Evolutionary conservation across 2,329 filamentous ascomycete genomes (phyloP).

Genomic region (Aspergillus floridensis): DNA sequence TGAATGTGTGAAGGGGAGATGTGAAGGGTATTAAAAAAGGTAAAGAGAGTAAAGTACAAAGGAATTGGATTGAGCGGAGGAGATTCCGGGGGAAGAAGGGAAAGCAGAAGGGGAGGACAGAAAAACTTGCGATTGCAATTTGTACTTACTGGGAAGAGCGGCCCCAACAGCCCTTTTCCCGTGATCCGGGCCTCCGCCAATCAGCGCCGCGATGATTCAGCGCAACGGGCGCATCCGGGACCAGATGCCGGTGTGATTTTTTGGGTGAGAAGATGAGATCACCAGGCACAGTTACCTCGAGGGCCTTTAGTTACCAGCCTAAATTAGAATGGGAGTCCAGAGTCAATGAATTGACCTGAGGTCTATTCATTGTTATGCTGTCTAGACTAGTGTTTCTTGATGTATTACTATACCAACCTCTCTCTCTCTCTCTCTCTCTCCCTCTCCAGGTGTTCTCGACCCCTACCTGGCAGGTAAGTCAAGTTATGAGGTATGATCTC

Average conservation of each 20-base stretch:
- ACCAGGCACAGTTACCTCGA: not conserved
- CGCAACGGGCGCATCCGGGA: conserved; percentile 37
- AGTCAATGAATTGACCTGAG: too few species aligned
- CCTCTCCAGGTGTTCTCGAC: not conserved
- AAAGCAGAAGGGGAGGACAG: conserved; percentile 20
- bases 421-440: not conserved
- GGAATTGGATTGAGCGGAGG: conserved; percentile 27
- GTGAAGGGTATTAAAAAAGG: conserved; percentile 25
- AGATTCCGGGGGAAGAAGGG: conserved; percentile 16
- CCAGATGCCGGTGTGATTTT: conserved; percentile 11
- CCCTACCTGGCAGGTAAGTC: not conserved
- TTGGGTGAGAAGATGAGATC: not conserved
- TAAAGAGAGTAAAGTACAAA: conserved; percentile 21
- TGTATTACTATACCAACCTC: not conserved
- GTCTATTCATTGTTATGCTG: not conserved
- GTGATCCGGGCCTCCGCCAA: conserved; percentile 34
- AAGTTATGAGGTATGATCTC: conserved; percentile 4
- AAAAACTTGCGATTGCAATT: conserved; percentile 35
- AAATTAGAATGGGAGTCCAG: too few species aligned
- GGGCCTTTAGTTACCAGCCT: too few species aligned
- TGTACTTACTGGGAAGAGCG: conserved; percentile 25
- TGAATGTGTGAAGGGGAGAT: conserved; percentile 28
- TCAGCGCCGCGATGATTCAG: conserved; percentile 37
- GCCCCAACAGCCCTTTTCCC: conserved; percentile 28
- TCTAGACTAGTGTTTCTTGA: not conserved